These are phyloP conservation scores for Pseudotsuga menziesii DNA, from an alignment of 75 land plant genomes.

Conservation along the genomic window DNA sequence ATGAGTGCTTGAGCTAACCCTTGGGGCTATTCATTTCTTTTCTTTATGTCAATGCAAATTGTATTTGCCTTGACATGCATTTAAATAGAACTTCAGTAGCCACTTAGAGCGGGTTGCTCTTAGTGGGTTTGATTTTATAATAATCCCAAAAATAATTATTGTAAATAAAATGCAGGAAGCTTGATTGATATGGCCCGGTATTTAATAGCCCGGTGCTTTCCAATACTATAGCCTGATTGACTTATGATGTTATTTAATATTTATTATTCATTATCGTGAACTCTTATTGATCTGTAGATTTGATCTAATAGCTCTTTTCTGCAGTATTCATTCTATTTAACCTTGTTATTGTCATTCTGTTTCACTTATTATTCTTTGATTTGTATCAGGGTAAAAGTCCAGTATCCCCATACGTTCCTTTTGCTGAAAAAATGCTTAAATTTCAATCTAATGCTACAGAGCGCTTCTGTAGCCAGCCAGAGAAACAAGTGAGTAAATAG, in stretches of 20 bases:
- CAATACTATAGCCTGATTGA: background rate
- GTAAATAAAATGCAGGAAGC: background rate
- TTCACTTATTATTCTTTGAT: background rate
- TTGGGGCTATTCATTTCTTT: background rate
- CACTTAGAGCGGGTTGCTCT: background rate
- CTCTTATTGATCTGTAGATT: background rate
- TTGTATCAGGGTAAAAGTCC: constrained; percentile 1
- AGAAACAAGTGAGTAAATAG: constrained; percentile 26
- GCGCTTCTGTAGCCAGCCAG: constrained; percentile 18
- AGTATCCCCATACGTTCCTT: constrained; percentile 60
- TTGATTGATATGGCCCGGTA: background rate
- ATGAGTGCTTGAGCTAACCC: too few species aligned
- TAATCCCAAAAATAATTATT: background rate
- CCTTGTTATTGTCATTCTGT: background rate
- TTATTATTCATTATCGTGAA: background rate
- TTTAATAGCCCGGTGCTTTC: background rate
- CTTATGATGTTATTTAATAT: background rate
- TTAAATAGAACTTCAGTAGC: background rate
- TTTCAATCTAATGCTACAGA: constrained; percentile 75
- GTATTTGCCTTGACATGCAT: background rate
- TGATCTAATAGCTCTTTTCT: background rate
- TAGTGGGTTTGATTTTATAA: background rate
- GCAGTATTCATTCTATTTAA: background rate
- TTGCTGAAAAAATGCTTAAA: constrained; percentile 79
- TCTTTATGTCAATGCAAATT: background rate